Evolutionary conservation across 2,329 filamentous ascomycete species (phyloP).

Genomic region (Claviceps lovelessii): DNA sequence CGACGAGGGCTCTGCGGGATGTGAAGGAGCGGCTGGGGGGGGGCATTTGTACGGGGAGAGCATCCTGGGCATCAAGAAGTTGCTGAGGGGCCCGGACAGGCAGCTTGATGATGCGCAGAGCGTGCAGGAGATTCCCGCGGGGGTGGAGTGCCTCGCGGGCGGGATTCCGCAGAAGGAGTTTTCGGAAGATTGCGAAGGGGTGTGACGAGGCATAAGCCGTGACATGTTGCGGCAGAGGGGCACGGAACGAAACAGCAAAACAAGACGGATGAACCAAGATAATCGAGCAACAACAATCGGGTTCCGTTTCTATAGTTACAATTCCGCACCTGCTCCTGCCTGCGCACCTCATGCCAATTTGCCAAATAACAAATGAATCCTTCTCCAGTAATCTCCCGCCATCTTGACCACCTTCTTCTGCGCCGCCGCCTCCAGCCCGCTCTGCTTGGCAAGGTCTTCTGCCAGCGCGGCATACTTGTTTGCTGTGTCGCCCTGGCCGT

Average conservation of each 20-base stretch:
- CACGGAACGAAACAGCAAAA: too few relatives aligned
- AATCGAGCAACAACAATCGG: too few relatives aligned
- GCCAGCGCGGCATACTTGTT: constrained; percentile 30
- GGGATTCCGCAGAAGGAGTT: constrained; percentile 86
- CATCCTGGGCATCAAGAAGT: constrained; percentile 67
- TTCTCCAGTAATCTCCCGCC: constrained; percentile 67
- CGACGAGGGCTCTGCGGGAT: too few relatives aligned
- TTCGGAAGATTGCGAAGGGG: constrained; percentile 69
- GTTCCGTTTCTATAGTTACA: too few relatives aligned
- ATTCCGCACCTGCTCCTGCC: too few relatives aligned
- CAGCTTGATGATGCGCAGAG: constrained; percentile 64
- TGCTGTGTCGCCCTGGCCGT: constrained; percentile 10
- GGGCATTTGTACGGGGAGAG: constrained; percentile 66
- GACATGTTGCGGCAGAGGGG: not conserved
- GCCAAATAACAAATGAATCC: constrained; percentile 69
- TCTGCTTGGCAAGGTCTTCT: constrained; percentile 28
- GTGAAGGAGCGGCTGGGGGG: constrained; percentile 64
- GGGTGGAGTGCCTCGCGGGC: too few relatives aligned
- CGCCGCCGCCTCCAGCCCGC: constrained; percentile 34
- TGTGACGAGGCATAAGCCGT: constrained; percentile 91
- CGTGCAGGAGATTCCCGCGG: constrained; percentile 71
- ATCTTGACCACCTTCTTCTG: constrained; percentile 44
- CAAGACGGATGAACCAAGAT: too few relatives aligned
- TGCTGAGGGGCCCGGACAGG: constrained; percentile 61
- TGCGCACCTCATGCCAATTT: constrained; percentile 38